Base-by-base conservation (phyloP, 139 green algal genomes). In the Gonium pectorale region DNA sequence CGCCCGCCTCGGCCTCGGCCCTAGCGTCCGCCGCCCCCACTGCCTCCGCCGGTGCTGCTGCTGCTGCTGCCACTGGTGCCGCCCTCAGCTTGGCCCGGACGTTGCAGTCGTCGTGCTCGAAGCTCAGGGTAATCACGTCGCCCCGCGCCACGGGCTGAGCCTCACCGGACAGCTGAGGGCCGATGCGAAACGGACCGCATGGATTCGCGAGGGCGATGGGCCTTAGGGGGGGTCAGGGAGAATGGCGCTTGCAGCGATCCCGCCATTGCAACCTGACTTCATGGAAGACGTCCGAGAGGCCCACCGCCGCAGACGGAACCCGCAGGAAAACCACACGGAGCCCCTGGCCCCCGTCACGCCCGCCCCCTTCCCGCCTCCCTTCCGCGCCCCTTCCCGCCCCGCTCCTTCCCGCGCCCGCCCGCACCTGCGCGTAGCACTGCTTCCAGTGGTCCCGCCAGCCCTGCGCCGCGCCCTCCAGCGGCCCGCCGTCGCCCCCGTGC, bases 391-490 rank as follows among this genome's bases (percentile, higher is more conserved):
- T 24, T 24, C 17, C 56, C 22, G 19, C 62, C n/a, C 22, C 64
- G 7, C 64, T 17, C 27, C 35, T 27, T 6, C 64, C 64, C 35
- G 35, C 35, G 3, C 13, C 46, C 9, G 29, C 17, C 33, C 64
- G 5, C 51, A 94, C 40, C 64, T 81, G 77, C 27, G 67, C 52
- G 89, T 89, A 94, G 85, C 89, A 93, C 64, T 92, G 87, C 67
- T 90, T 91, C 91, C 91, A 94, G 64, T 94, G 91, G 70, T 93
- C 88, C 38, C 90, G 63, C 90, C 90, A 93, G n/a, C 81, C 46
- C 59, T 93, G 90, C 46, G 21, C 5, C 35, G 73, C 43, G 2
- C 73, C 62, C 31, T 59, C 70, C 24, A 77, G 51, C 26, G 52
- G 59, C 22, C 79, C 79, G 13, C 40, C 79, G 71, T 86, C 66